These are phyloP conservation scores for Didymosphaeria variabile DNA, from an alignment of 2,329 filamentous ascomycete species.

Conservation along the genomic window DNA sequence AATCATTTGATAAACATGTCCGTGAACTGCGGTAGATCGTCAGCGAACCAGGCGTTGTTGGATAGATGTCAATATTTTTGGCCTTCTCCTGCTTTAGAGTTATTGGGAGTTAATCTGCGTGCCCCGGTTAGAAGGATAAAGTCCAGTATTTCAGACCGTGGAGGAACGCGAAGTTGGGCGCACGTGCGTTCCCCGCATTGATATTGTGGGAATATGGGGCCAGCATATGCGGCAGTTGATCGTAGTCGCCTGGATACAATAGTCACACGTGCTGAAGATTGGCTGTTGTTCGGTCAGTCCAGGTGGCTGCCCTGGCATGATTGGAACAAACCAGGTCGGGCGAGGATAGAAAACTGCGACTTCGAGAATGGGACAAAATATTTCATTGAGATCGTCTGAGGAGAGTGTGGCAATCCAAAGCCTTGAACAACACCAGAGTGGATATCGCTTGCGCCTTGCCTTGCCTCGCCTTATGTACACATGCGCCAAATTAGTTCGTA, in stretches of 20 bases:
- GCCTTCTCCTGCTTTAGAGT: constrained; percentile 1
- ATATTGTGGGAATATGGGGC: constrained; percentile 1
- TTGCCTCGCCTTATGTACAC: background rate
- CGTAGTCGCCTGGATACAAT: background rate
- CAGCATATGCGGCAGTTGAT: constrained; percentile 15
- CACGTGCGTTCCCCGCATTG: constrained; percentile 18
- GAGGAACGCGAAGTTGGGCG: background rate
- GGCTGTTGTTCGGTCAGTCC: background rate
- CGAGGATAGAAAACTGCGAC: too few species aligned
- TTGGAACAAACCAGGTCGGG: background rate
- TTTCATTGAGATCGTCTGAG: constrained; percentile 1
- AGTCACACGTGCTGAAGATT: background rate
- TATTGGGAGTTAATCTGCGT: constrained; percentile 17
- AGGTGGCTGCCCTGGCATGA: background rate
- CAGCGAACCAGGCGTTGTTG: constrained; percentile 9
- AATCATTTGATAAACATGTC: constrained; percentile 13
- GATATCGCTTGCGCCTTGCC: background rate
- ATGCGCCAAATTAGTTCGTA: background rate
- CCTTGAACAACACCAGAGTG: constrained; percentile 1
- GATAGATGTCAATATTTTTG: constrained; percentile 10
- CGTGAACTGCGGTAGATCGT: constrained; percentile 13
- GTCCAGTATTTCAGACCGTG: constrained; percentile 6
- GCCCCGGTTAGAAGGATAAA: constrained; percentile 25
- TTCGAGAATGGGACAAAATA: background rate
- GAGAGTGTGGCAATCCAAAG: background rate